Percentiles rank a stretch among this genome's conserved stretches.
These are phyloP conservation scores for Geotrichum europaeum DNA, from an alignment of 1,139 yeast genomes.

Conservation along the genomic window DNA sequence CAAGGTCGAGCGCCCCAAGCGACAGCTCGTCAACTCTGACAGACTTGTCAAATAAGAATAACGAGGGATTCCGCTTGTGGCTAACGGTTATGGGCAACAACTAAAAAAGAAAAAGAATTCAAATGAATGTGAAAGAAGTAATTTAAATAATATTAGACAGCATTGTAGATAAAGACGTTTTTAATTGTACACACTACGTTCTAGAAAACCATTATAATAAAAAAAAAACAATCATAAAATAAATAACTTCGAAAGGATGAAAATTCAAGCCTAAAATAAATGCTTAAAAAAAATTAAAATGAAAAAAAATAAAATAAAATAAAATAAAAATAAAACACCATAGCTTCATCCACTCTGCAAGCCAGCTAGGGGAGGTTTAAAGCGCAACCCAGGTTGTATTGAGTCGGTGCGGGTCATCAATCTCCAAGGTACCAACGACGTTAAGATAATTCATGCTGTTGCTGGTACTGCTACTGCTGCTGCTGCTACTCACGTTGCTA, in stretches of 20 bases:
- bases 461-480: background rate
- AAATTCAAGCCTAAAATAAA: no score
- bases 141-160: no score
- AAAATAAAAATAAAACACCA: background rate
- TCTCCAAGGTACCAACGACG: background rate
- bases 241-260: no score
- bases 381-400: background rate
- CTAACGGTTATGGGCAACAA: no score
- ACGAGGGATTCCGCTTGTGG: no score
- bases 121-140: no score
- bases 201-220: no score
- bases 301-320: background rate
- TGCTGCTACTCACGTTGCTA: background rate
- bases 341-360: no score
- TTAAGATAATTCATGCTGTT: background rate
- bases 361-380: no score
- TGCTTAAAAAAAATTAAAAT: background rate
- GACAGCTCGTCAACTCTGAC: constrained; percentile 4
- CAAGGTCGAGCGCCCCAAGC: constrained; percentile 4
- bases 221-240: no score
- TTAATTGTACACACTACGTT: no score
- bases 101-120: background rate
- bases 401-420: background rate
- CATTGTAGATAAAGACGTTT: no score
- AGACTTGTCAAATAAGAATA: background rate